phyloP scores from a whole-genome alignment of 306 rosid species.

The Betula pendula region DNA sequence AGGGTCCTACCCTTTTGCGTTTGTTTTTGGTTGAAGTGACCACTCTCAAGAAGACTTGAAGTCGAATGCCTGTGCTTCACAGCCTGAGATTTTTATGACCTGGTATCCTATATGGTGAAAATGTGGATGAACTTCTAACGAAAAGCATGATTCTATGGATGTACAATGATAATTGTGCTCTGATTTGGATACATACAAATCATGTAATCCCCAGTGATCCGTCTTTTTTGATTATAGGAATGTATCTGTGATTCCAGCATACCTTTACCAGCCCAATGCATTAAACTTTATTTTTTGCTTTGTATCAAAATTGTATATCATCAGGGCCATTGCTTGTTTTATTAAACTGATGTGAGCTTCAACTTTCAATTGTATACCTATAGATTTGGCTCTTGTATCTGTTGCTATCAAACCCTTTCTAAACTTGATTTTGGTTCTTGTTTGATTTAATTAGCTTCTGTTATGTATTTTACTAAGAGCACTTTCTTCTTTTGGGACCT shows the following conservation, averaged over 20 bases:
- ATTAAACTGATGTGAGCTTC: not conserved
- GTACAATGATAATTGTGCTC: not conserved
- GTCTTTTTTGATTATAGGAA: not conserved
- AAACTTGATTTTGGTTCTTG: not conserved
- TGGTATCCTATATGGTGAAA: not conserved
- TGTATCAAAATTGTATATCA: not conserved
- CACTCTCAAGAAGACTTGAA: not conserved
- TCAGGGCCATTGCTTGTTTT: not conserved
- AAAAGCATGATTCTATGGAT: not conserved
- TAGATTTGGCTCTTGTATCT: not conserved
- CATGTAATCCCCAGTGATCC: not conserved
- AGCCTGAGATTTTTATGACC: not conserved
- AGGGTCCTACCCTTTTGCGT: not conserved
- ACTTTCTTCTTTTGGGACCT: not conserved
- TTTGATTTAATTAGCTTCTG: not conserved
- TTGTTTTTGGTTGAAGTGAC: not conserved
- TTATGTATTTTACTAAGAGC: not conserved
- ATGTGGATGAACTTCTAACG: not conserved
- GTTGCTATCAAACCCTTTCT: not conserved
- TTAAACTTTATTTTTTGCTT: not conserved
- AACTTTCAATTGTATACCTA: not conserved
- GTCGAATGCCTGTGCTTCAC: not conserved
- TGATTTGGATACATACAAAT: not conserved
- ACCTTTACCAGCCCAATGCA: not conserved
- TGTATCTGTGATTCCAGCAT: not conserved